Base-by-base conservation (phyloP, 176 grass and related monocot species). In the Paspalum vaginatum region DNA sequence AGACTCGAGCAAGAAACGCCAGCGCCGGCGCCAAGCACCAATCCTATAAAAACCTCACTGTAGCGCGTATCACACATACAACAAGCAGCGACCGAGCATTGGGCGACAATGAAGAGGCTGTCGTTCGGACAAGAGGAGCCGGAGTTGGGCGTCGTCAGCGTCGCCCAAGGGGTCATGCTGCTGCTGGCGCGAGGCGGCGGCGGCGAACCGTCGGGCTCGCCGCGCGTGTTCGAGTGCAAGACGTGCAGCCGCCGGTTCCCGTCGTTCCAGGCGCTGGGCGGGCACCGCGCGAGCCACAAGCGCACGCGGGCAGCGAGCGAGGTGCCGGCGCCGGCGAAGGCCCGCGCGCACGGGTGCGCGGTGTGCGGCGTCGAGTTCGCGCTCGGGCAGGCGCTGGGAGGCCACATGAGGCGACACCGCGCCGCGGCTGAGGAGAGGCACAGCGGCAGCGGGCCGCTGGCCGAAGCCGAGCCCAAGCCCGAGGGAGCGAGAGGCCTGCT, bases 371-470 rank as follows among this genome's bases (percentile, higher is more conserved):
- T 86, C 1, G 92, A 81, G 77, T 94, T 94, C 80, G 45, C 79
- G 39, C 65, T 87, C 16, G 92, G 86, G 21, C 92, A 91, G 66
- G 92, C 86, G 48, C 83, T 91, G 18, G 92, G 92, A 0, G 92
- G 92, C 9, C 92, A 94, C 89, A 94, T 94, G 92, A 68, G 89
- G 66, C 88, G 89, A 0, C 92, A 94, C 80, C 76, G 78, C 24
- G 46, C 76, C 46, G 62, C 59, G 2, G 70, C 26, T 15, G 53
- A 47, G 2, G 48, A 26, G 6, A 4, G 4, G 17, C 11, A 4
- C 32, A 18, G 24, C 56, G n/a, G 42, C 0, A 7, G 4, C 6
- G 39, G 37, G 58, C 10, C 27, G 17, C 22, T 59, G 48, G 26
- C 3, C n/a, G 37, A 79, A 37, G 47, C 20, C 11, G 63, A 56